Evolutionary conservation across 345 rosid genomes (phyloP).

Genomic region (Eucalyptus curtisii): DNA sequence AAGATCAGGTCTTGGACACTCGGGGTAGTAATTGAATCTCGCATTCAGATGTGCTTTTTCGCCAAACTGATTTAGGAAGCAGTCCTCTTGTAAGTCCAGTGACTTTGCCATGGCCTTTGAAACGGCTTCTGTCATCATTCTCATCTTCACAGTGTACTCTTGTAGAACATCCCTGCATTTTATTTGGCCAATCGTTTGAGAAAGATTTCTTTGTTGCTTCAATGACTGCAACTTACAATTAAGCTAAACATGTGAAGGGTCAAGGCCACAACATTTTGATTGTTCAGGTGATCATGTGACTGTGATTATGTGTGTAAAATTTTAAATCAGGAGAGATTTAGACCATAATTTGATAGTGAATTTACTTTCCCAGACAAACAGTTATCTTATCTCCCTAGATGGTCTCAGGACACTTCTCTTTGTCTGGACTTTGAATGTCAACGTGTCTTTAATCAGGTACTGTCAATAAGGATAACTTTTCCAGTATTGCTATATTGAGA

Average conservation of each 20-base stretch:
- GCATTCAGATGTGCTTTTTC: conserved; percentile 11
- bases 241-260: background rate
- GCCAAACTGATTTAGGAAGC: conserved; percentile 28
- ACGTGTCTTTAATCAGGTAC: background rate
- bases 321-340: background rate
- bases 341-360: background rate
- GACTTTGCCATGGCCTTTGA: conserved; percentile 41
- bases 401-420: background rate
- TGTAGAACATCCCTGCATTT: conserved; percentile 13
- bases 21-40: conserved; percentile 39
- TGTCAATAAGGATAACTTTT: background rate
- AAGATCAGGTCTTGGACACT: conserved; percentile 28
- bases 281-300: background rate
- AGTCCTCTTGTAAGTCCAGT: conserved; percentile 20
- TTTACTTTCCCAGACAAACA: background rate
- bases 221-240: background rate
- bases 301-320: background rate
- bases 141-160: conserved; percentile 12
- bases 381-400: background rate
- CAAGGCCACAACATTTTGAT: background rate
- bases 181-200: background rate
- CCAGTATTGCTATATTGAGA: background rate
- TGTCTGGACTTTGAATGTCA: background rate
- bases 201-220: background rate
- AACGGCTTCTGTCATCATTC: conserved; percentile 7